phyloP scores from a whole-genome alignment of 768 basidiomycete genomes.

The Hemileccinum impolitum region DNA sequence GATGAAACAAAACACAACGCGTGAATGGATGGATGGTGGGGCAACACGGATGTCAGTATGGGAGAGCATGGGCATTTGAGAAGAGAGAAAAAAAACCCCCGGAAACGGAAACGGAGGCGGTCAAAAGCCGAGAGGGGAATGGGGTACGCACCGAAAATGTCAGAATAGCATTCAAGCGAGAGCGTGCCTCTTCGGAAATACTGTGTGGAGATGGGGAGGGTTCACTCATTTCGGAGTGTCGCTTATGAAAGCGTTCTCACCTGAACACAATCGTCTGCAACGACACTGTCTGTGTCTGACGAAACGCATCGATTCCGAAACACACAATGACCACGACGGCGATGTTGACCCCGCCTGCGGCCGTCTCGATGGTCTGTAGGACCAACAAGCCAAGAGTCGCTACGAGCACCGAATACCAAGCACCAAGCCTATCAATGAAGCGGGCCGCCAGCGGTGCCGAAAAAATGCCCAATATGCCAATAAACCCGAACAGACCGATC shows the following conservation, averaged over 20 bases:
- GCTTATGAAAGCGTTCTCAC: constrained; percentile 8
- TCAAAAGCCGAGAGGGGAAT: not conserved
- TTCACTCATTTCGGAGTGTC: not conserved
- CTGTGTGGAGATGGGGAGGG: constrained; percentile 6
- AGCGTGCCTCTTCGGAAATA: constrained; percentile 27
- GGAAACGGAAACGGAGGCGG: not conserved
- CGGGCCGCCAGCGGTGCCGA: constrained; percentile 26
- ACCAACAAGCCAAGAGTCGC: constrained; percentile 30
- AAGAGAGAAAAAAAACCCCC: not conserved
- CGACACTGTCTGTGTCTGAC: constrained; percentile 39
- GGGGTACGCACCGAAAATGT: constrained; percentile 24
- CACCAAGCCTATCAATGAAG: constrained; percentile 31
- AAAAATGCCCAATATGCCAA: constrained; percentile 41
- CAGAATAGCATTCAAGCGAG: constrained; percentile 30
- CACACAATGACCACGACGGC: constrained; percentile 39
- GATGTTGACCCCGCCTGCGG: constrained; percentile 36
- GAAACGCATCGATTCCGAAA: constrained; percentile 39
- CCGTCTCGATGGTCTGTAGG: constrained; percentile 33
- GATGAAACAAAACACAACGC: not conserved
- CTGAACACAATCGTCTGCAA: constrained; percentile 26
- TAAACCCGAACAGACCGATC: constrained; percentile 48
- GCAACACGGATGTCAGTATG: not conserved
- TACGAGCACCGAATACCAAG: constrained; percentile 41
- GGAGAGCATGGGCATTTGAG: not conserved
- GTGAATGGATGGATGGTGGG: too few species aligned